These are phyloP conservation scores for Candida frijolesensis DNA, from an alignment of 1,139 yeast genomes.

Conservation along the genomic window DNA sequence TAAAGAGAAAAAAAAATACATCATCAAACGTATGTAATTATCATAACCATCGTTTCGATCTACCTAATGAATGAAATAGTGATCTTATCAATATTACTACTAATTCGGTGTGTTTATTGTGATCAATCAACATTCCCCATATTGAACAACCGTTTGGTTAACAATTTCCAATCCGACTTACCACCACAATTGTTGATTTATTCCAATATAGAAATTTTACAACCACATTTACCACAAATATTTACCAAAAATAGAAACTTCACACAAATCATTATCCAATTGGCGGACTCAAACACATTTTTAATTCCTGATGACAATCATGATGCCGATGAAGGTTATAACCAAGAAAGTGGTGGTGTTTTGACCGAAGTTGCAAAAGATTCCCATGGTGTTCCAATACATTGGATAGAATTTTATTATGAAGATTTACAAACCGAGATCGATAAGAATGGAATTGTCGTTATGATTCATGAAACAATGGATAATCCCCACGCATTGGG, in stretches of 20 bases:
- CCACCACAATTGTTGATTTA: neutral
- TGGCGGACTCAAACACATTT: conserved; percentile 7
- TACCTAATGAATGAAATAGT: too few species aligned
- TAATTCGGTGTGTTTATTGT: neutral
- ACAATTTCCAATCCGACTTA: neutral
- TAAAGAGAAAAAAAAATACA: too few species aligned
- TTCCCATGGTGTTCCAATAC: conserved; percentile 7
- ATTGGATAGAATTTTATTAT: conserved; percentile 15
- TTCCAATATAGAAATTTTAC: conserved; percentile 1
- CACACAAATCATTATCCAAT: conserved; percentile 6
- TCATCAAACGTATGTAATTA: too few species aligned
- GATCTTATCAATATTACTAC: too few species aligned
- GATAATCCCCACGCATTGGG: conserved; percentile 11
- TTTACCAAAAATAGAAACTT: neutral
- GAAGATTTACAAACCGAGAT: conserved; percentile 4
- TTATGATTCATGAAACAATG: conserved; percentile 11
- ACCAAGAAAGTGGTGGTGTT: too few species aligned
- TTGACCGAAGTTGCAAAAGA: neutral
- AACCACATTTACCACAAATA: conserved; percentile 2
- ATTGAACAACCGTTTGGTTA: neutral
- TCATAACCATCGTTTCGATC: too few species aligned
- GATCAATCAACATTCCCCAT: neutral
- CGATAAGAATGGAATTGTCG: conserved; percentile 10
- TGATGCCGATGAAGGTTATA: neutral
- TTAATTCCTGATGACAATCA: conserved; percentile 4